Evolutionary conservation across 1,284 basidiomycete genomes (phyloP).

Genomic region (Boletellus deceptivus): DNA sequence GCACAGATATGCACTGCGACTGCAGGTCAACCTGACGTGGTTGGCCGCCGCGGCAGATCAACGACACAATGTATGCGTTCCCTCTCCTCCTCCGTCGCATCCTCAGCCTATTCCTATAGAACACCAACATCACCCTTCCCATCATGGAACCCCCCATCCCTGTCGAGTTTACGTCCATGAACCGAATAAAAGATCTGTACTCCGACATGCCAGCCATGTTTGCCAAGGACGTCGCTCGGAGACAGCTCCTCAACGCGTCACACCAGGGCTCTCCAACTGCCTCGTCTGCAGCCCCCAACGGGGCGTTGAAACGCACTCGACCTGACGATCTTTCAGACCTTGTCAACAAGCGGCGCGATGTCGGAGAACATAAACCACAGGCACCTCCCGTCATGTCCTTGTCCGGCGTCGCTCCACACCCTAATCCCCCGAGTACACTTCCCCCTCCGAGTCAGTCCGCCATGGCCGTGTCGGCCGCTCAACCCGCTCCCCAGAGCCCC

Average conservation of each 20-base stretch:
- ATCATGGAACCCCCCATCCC: conserved; percentile 55
- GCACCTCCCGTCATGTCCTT: conserved; percentile 36
- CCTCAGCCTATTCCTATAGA: conserved; percentile 23
- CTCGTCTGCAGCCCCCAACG: conserved; percentile 15
- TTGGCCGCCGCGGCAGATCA: conserved; percentile 61
- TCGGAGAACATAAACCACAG: conserved; percentile 53
- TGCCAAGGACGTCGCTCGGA: conserved; percentile 58
- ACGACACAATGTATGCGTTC: conserved; percentile 44
- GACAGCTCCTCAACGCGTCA: conserved; percentile 33
- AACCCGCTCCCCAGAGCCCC: conserved; percentile 28
- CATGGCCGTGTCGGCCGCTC: conserved; percentile 16
- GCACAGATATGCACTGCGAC: conserved; percentile 52
- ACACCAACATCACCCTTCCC: conserved; percentile 43
- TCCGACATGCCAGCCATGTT: conserved; percentile 58
- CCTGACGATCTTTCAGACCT: conserved; percentile 45
- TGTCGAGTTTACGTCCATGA: conserved; percentile 49
- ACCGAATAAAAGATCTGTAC: conserved; percentile 63
- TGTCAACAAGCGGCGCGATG: conserved; percentile 65
- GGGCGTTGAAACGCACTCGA: conserved; percentile 58
- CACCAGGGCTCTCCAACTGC: conserved; percentile 22
- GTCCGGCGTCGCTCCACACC: conserved; percentile 13
- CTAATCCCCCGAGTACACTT: conserved; percentile 18
- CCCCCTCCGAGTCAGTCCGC: conserved; percentile 12
- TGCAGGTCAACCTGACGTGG: conserved; percentile 68
- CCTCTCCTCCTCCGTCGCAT: background rate